Evolutionary conservation across 257 asterid genomes (phyloP).

Genomic region (Salvia rosmarinus): DNA sequence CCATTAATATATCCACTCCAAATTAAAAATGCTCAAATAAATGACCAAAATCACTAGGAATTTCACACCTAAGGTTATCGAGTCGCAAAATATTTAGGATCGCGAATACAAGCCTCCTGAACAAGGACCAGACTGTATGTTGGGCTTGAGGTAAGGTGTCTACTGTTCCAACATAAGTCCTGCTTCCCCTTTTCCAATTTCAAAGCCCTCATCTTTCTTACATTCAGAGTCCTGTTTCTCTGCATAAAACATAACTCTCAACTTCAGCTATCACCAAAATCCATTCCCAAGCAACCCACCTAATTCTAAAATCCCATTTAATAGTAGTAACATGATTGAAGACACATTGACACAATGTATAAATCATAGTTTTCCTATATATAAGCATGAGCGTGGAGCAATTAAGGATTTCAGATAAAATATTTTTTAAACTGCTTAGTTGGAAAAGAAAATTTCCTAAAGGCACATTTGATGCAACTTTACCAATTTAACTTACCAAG

Average conservation of each 20-base stretch:
- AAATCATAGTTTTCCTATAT: neutral
- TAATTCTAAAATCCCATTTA: slow-evolving; percentile 9
- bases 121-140: slow-evolving; percentile 19
- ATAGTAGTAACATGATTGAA: neutral
- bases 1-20: neutral
- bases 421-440: neutral
- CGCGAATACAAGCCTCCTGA: slow-evolving; percentile 3
- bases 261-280: slow-evolving; percentile 20
- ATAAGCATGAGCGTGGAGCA: slow-evolving; percentile 19
- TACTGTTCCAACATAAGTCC: neutral
- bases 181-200: slow-evolving; percentile 12
- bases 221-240: neutral
- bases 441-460: slow-evolving; percentile 9
- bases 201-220: neutral
- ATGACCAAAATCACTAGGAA: slow-evolving; percentile 10
- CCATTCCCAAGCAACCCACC: slow-evolving; percentile 5
- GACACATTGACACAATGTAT: slow-evolving; percentile 22
- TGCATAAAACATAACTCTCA: neutral
- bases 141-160: slow-evolving; percentile 14
- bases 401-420: slow-evolving; percentile 22
- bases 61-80: neutral
- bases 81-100: slow-evolving; percentile 7
- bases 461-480: too few species aligned
- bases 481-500: too few species aligned
- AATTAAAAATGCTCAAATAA: neutral